phyloP scores from a whole-genome alignment of 2,329 filamentous ascomycete species.

The Coleophoma eucalyptorum region DNA sequence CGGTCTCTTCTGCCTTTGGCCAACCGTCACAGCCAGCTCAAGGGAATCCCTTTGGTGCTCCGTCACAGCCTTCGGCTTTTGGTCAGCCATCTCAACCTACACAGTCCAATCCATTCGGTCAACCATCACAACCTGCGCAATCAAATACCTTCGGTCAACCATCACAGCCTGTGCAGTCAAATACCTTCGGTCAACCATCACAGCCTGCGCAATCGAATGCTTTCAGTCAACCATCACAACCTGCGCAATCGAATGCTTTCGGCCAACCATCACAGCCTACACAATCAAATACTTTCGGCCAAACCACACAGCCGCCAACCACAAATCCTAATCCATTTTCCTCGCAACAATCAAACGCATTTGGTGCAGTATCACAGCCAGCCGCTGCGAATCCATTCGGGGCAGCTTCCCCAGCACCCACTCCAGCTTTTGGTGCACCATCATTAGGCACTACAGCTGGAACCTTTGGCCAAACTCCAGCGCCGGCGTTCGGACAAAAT shows the following conservation, averaged over 20 bases:
- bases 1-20: conserved; percentile 36
- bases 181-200: background rate
- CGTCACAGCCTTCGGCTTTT: conserved; percentile 22
- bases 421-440: background rate
- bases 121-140: conserved; percentile 2
- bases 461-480: background rate
- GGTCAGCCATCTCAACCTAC: conserved; percentile 5
- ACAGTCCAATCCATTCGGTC: conserved; percentile 28
- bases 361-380: background rate
- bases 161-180: conserved; percentile 1
- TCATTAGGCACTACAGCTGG: background rate
- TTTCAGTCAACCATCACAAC: conserved; percentile 22
- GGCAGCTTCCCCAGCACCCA: background rate
- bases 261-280: background rate
- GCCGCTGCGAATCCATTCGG: background rate
- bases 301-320: conserved; percentile 8
- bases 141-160: conserved; percentile 31
- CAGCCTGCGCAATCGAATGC: conserved; percentile 1
- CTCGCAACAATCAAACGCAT: too few species aligned
- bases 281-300: conserved; percentile 5
- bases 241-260: conserved; percentile 13
- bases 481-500: background rate
- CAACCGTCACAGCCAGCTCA: conserved; percentile 26
- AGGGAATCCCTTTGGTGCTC: conserved; percentile 17
- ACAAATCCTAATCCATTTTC: conserved; percentile 10